Conservation (phyloP, 257 asterid genomes). For the Parsonsia alboflavescens region DNA sequence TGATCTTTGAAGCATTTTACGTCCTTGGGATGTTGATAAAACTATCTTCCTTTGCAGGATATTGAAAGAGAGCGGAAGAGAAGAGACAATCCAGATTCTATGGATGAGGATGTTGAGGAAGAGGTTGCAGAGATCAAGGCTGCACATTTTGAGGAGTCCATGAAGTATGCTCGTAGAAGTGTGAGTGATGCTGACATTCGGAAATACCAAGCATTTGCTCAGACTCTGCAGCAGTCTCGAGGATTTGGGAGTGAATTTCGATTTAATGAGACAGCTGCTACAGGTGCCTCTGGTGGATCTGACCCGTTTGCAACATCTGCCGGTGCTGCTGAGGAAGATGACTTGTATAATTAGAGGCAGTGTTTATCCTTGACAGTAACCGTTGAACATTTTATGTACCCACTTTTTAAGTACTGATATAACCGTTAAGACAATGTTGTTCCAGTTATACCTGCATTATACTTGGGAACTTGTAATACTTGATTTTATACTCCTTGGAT, state of each 20-base stretch:
- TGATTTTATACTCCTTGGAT: no score
- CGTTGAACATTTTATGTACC: neutral
- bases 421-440: no score
- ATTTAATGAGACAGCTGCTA: slow-evolving; percentile 34
- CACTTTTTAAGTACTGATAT: no score
- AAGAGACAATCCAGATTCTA: slow-evolving; percentile 38
- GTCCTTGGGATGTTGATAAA: neutral
- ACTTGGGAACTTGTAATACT: no score
- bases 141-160: slow-evolving; percentile 64
- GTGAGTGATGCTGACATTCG: slow-evolving; percentile 74
- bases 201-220: slow-evolving; percentile 64
- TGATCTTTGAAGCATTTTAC: neutral
- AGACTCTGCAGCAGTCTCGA: slow-evolving; percentile 59
- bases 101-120: slow-evolving; percentile 53
- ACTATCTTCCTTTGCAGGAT: slow-evolving; percentile 30
- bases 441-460: no score
- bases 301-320: slow-evolving; percentile 47
- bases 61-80: slow-evolving; percentile 48
- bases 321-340: slow-evolving; percentile 55
- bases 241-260: slow-evolving; percentile 67
- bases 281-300: slow-evolving; percentile 29
- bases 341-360: slow-evolving; percentile 35
- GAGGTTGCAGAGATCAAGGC: slow-evolving; percentile 55
- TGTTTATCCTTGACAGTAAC: neutral
- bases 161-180: slow-evolving; percentile 63